These are phyloP conservation scores for Coniella lustricola DNA, from an alignment of 2,329 filamentous ascomycete species.

Conservation along the genomic window DNA sequence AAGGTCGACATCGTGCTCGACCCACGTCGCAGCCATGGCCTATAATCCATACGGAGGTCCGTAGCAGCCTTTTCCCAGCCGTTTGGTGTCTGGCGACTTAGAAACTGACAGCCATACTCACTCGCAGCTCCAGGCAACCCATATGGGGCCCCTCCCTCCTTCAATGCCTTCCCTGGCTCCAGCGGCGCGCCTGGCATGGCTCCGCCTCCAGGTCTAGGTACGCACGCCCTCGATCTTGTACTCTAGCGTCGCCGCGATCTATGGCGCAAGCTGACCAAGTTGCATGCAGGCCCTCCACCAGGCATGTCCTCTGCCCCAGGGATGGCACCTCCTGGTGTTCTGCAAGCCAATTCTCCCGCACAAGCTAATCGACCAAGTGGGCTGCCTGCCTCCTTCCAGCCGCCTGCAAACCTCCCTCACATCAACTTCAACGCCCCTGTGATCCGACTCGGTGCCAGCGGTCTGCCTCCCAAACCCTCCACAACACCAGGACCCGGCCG, in stretches of 20 bases:
- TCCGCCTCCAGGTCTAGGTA: conserved; percentile 78
- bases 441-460: conserved; percentile 74
- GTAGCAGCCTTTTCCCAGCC: conserved; percentile 13
- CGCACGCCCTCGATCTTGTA: conserved; percentile 12
- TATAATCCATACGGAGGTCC: conserved; percentile 56
- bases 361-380: conserved; percentile 74
- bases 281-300: conserved; percentile 59
- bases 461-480: conserved; percentile 55
- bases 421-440: conserved; percentile 98
- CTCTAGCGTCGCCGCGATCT: conserved; percentile 11
- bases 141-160: conserved; percentile 71
- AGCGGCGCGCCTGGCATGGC: conserved; percentile 60
- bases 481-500: conserved; percentile 33
- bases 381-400: conserved; percentile 78
- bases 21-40: conserved; percentile 34
- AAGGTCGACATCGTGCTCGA: neutral
- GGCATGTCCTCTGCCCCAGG: conserved; percentile 76
- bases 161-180: conserved; percentile 60
- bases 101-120: neutral
- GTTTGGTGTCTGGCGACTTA: neutral
- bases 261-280: conserved; percentile 10
- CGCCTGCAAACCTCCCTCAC: conserved; percentile 86
- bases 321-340: conserved; percentile 70
- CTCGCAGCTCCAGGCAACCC: conserved; percentile 36
- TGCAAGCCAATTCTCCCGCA: conserved; percentile 59